phyloP scores from a whole-genome alignment of 2,329 filamentous ascomycete genomes.

The Botrytis elliptica region DNA sequence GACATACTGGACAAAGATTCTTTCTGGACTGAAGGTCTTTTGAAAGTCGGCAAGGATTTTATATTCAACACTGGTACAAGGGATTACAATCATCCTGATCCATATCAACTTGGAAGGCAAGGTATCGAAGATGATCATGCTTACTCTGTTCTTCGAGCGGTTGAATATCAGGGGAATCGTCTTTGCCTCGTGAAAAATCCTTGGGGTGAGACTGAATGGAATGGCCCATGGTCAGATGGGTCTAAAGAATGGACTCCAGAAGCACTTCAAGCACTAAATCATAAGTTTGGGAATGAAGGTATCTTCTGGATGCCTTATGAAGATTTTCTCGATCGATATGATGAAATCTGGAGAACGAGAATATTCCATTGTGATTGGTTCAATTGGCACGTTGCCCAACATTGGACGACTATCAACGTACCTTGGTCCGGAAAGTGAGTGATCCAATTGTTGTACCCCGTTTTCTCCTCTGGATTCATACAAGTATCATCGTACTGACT shows the following conservation, averaged over 20 bases:
- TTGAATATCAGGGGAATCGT: conserved; percentile 49
- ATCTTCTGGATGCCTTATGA: conserved; percentile 62
- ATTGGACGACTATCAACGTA: conserved; percentile 60
- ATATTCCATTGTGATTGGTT: conserved; percentile 51
- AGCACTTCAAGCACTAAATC: conserved; percentile 53
- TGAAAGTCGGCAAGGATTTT: conserved; percentile 77
- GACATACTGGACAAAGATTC: conserved; percentile 74
- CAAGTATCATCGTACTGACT: not conserved
- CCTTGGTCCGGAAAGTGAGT: conserved; percentile 51
- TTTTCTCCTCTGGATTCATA: too few species aligned
- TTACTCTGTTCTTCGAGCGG: conserved; percentile 56
- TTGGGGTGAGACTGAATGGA: conserved; percentile 60
- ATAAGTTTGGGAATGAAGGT: conserved; percentile 59
- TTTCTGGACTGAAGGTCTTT: conserved; percentile 80
- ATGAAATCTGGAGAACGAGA: conserved; percentile 57
- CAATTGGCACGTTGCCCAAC: conserved; percentile 55
- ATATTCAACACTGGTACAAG: conserved; percentile 55
- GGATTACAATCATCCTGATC: conserved; percentile 21
- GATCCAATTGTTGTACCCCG: not conserved
- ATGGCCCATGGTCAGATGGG: conserved; percentile 48
- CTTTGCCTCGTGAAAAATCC: conserved; percentile 53
- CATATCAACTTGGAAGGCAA: conserved; percentile 45
- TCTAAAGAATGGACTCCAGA: conserved; percentile 58
- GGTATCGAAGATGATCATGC: conserved; percentile 57
- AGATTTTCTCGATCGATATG: conserved; percentile 59